Base-by-base conservation (phyloP, 192 early-diverging fungal genomes). In the Coemansia sp. region DNA sequence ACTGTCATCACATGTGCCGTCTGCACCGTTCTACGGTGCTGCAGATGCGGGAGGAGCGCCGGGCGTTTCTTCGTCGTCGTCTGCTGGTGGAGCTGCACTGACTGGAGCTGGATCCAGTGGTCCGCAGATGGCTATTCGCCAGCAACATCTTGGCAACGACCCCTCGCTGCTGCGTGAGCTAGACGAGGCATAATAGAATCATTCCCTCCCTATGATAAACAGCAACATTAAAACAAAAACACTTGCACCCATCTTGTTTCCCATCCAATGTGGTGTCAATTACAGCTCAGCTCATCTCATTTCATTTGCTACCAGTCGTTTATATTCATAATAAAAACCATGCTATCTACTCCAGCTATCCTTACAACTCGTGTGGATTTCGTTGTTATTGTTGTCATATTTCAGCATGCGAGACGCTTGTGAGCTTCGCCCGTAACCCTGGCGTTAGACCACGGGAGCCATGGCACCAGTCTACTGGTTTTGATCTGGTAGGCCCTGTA, bases 401-500 rank as follows among this genome's bases (percentile, higher is more conserved):
- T 15, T 47, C 6, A 16, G 37, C 62, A 12, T 26, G 12, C 16
- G 26, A 22, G 47, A 13, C 26, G 40, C 47, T 65, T 64, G 58
- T 71, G 62, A 0, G 69, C 74, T 4, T 16, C 42, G 26, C 39
- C 21, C 16, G 76, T 52, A 26, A 81, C 70, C 32, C 67, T 56
- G 5, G 48, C 60, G 64, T 69, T 73, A 55, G 67, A 62, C 32
- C 54, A 51, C 1, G 73, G 73, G 9, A 36, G 7, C 74, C 86
- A 72, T 8, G 90, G 91, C 26, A 91, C 67, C 11, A 91, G 36
- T 37, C 85, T 78, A 37, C 85, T 86, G 43, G 89, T 89, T 19
- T 75, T 80, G 52, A 81, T 55, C 56, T 87, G 76, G 69, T 93
- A 93, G 8, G 85, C 85, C 45, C 78, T 80, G 71, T 96, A 96